Evolutionary conservation across 2,329 filamentous ascomycete species (phyloP), one percentile per base, ranked within the genome.

Genomic region (Cadophora sp.): DNA sequence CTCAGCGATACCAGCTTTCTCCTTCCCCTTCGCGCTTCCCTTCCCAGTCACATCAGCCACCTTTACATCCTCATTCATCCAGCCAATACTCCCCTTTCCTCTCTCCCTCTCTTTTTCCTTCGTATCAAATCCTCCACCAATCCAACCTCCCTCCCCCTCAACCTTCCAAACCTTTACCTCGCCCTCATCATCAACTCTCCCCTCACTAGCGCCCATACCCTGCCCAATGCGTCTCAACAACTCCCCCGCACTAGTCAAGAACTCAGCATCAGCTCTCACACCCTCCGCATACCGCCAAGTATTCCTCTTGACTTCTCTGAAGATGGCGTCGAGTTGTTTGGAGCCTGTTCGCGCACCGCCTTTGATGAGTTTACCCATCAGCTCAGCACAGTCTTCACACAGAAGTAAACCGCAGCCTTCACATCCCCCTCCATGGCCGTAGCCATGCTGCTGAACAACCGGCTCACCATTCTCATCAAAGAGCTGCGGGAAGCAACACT

Each of bases 321-420:
- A 51, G 13, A 72, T 24, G 6, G 64, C 43, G 4, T 62, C 59
- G 13, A 73, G 22, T 8, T 70, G 61, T 14, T 65, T 59, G 1
- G 48, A 20, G 5, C 63, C 59, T 6, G 30, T 56, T 14, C 22
- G 27, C 22, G 55, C 24, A 4, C 66, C 61, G 2, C 64, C 64
- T 27, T 45, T 59, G 5, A 55, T 24, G 5, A 59, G 22, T 45
- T 67, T 69, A 9, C 36, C 59, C 53, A 62, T 36, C 56, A 70
- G 20, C 4, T 61, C 58, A 16, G 56, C 66, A 47, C 68, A 70
- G 1, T 48, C 59, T 8, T 62, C 45, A 50, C 75, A 76, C 3
- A 76, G 69, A 3, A 65, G 41, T 0, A 76, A 59, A 1, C 75
- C 74, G 30, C 75, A 76, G 0, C 72, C 55, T 41, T 39, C 55